Evolutionary conservation across 1,284 basidiomycete species (phyloP).

Genomic region (Rhodotorula sp.): DNA sequence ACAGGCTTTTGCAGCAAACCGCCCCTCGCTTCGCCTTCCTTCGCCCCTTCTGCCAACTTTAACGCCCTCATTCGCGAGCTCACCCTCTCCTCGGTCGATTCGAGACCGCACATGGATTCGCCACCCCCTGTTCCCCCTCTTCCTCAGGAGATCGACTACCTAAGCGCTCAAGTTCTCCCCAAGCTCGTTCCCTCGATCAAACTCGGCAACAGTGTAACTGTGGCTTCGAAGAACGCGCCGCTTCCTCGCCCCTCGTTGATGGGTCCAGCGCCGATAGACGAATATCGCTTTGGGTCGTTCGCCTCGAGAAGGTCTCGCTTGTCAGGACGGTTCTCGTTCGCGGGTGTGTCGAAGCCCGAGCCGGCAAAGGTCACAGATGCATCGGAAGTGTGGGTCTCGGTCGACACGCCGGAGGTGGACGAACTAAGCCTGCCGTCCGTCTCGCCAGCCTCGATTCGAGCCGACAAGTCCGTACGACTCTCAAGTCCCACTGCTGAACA

Average conservation of each 20-base stretch:
- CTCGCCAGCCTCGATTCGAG: no score
- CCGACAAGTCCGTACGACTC: no score
- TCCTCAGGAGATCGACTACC: slow-evolving; percentile 26
- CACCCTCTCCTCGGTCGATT: slow-evolving; percentile 1
- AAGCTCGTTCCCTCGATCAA: slow-evolving; percentile 29
- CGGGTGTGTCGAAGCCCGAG: no score
- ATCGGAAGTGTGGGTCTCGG: no score
- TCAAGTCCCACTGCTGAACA: no score
- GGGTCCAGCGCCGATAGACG: no score
- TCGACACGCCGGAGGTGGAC: no score
- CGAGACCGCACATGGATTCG: neutral
- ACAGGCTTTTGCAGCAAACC: neutral
- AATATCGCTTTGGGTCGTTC: no score
- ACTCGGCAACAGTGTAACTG: slow-evolving; percentile 9
- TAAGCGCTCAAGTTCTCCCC: slow-evolving; percentile 32
- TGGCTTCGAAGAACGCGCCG: slow-evolving; percentile 7
- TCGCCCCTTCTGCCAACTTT: neutral
- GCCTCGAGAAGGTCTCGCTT: no score
- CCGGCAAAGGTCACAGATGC: no score
- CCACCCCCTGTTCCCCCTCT: neutral
- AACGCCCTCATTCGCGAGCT: slow-evolving; percentile 16
- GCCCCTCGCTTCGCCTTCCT: neutral
- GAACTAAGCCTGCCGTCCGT: no score
- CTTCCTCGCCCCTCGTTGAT: neutral
- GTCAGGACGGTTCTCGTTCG: no score